Evolutionary conservation across 352 stramenopile genomes (phyloP).

Genomic region (Globisporangium acanthophoron): DNA sequence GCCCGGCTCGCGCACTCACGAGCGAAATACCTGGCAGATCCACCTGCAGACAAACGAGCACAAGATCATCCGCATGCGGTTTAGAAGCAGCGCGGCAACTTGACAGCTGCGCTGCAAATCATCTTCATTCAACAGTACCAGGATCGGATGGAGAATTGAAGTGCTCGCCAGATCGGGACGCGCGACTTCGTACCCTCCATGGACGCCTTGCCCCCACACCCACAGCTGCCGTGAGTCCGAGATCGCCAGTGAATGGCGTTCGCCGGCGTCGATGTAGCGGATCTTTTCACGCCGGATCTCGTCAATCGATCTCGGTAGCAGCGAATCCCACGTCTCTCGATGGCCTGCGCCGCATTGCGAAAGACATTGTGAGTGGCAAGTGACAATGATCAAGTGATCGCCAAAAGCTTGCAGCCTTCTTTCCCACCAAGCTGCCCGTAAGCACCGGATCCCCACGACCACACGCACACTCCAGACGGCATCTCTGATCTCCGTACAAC

Average conservation of each 20-base stretch:
- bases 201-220: conserved; percentile 69
- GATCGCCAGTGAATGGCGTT: conserved; percentile 67
- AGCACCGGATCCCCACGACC: conserved; percentile 56
- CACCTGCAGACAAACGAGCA: conserved; percentile 24
- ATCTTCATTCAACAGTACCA: conserved; percentile 16
- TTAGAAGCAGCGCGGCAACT: too few relatives aligned
- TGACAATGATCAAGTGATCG: too few relatives aligned
- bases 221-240: conserved; percentile 57
- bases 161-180: conserved; percentile 36
- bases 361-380: too few relatives aligned
- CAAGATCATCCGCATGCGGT: background rate
- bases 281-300: conserved; percentile 60
- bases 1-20: conserved; percentile 46
- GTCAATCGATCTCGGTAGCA: conserved; percentile 55
- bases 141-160: conserved; percentile 49
- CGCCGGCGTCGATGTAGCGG: conserved; percentile 51
- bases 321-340: conserved; percentile 60
- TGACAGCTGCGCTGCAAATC: too few relatives aligned
- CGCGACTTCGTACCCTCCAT: conserved; percentile 38
- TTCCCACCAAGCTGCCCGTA: conserved; percentile 61
- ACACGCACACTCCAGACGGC: conserved; percentile 50
- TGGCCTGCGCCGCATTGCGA: conserved; percentile 29
- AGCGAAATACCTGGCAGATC: conserved; percentile 42
- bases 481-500: conserved; percentile 29
- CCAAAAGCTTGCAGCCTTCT: too few relatives aligned